Evolutionary conservation across 176 grass and related monocot genomes (phyloP), one percentile per base, ranked within the genome.

Genomic region (Aegilops speltoides): DNA sequence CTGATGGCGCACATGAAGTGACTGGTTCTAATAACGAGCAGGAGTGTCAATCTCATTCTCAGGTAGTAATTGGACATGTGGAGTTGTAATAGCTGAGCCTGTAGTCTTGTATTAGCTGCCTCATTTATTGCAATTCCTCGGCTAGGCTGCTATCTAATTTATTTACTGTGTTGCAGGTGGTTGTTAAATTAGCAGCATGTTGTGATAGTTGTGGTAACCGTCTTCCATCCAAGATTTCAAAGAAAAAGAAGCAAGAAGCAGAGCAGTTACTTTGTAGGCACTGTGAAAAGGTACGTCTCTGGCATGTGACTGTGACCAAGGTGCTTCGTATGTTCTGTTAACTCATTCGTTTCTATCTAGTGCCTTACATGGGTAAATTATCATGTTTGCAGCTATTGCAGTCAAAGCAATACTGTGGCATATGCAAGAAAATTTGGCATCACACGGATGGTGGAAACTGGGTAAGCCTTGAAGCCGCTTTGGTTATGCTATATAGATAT

Each of bases 361-460:
- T 73, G 28, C 14, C 76, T 87, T 68, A 85, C 34, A 31, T 62
- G 33, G 76, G 31, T 82, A 78, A 76, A 50, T 85, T 88, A 61
- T 75, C 33, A 10, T 40, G 19, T 56, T 15, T 91, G 83, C 92
- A 99, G 97, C 85, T 99, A 76, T 87, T 94, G 66, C 88, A 92
- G 76, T 93, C 89, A 8, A 99, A 93, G n/a, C 97, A 93, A 24
- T 96, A 99, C 63, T 99, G 97, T 84, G 94, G 97, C 64, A 94
- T 99, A 77, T 99, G 97, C 83, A 95, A 93, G 92, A 94, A 92
- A 87, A 94, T 99, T 72, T 99, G 97, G 97, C 92, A 96, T 37
- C 92, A 95, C 65, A 99, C 97, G 10, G 97, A 99, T 88, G 91
- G 92, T 81, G 97, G 93, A 76, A 92, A 90, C 83, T 99, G 90